Evolutionary conservation across 2,329 filamentous ascomycete species (phyloP), one percentile per base, ranked within the genome.

Genomic region (Colletotrichum echinochloae): DNA sequence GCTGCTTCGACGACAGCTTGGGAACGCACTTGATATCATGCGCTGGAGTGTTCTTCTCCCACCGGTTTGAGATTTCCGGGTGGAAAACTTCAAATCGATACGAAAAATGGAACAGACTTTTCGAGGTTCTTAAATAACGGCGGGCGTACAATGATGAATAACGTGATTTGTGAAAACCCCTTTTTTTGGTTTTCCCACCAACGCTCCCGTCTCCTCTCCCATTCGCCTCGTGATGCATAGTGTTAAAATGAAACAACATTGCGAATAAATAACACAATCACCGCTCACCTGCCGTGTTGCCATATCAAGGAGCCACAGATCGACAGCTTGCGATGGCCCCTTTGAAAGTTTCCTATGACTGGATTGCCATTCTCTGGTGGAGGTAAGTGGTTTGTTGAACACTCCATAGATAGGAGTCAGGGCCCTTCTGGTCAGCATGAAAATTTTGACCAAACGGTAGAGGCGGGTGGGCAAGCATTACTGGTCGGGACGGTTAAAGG

Each of bases 91-190:
- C 37, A 61, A 70, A 52, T 70, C 64, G 68, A 71, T 71, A 71
- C 68, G 68, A 71, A 71, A 62, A 70, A 67, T 67, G 68, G 65
- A 71, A 70, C 67, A 71, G 57, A 67, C 57, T 71, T 68, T 61
- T 59, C 14, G 57, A 67, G 68, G 68, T 57, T 62, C 48, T 52
- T 71, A 71, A 37, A 67, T 62, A 63, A 60, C 23, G 68, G 44
- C 23, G 64, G 68, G 68, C 68, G 64, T 71, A 61, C 16, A 71
- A 71, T 71, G 64, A 68, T 60, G 56, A 71, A 67, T 61, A 63
- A 63, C 59, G 68, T 71, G 68, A 67, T 71, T 68, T 70, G 68
- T 68, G 68, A 63, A 60, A 7, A 66, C 7, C 26, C 5, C 7
- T n/a, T n/a, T 3, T n/a, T n/a, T n/a, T 41, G n/a, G n/a, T 4